Percentiles rank a stretch among this genome's conserved stretches.
These are phyloP conservation scores for Paraurostyla sp. DNA, from an alignment of 73 alveolate genomes.

Conservation along the genomic window DNA sequence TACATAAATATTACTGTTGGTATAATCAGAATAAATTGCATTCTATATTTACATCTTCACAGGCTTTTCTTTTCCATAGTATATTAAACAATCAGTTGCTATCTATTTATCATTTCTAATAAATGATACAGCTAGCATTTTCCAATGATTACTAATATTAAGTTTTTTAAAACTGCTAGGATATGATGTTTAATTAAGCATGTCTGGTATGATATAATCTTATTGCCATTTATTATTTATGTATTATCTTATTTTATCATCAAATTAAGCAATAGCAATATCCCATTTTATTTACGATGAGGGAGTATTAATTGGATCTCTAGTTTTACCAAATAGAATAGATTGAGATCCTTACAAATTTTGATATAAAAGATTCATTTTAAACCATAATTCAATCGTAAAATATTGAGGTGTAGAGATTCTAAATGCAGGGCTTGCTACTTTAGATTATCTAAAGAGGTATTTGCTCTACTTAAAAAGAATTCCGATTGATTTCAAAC, in stretches of 20 bases:
- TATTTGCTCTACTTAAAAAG: not conserved
- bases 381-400: conserved; percentile 28
- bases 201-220: not conserved
- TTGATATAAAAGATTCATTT: not conserved
- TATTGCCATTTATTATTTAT: not conserved
- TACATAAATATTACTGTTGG: not conserved
- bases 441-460: not conserved
- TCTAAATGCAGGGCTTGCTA: not conserved
- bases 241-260: not conserved
- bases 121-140: conserved; percentile 20
- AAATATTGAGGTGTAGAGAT: not conserved
- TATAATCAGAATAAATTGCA: not conserved
- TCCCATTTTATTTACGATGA: conserved; percentile 38
- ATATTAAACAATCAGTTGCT: not conserved
- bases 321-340: not conserved
- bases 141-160: conserved; percentile 35
- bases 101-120: not conserved
- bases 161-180: too few relatives aligned
- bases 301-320: not conserved
- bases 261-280: not conserved
- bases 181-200: not conserved
- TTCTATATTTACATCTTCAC: not conserved
- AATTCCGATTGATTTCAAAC: conserved; percentile 1
- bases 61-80: not conserved
- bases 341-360: not conserved